Conservation (phyloP, 108 stramenopile genomes). For the Poteriospumella lacustris region DNA sequence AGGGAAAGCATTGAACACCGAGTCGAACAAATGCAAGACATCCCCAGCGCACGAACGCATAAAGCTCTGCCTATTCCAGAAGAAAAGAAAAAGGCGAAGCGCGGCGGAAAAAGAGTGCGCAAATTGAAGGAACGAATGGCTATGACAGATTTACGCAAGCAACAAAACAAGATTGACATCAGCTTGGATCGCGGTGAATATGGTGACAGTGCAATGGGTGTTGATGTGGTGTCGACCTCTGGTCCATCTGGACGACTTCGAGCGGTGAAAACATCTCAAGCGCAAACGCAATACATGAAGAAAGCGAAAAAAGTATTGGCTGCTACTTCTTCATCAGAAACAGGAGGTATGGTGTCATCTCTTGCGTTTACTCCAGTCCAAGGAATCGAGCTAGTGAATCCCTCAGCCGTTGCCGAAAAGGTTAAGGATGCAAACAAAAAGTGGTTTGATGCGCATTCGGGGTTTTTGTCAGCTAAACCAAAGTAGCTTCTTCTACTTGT, state of each 20-base stretch:
- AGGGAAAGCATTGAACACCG: slow-evolving; percentile 53
- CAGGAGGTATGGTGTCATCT: slow-evolving; percentile 68
- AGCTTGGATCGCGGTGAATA: slow-evolving; percentile 46
- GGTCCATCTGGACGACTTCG: slow-evolving; percentile 45
- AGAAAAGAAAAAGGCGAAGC: slow-evolving; percentile 68
- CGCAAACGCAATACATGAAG: not conserved
- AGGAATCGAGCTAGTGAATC: slow-evolving; percentile 79
- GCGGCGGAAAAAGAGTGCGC: slow-evolving; percentile 70
- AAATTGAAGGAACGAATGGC: slow-evolving; percentile 83
- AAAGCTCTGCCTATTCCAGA: slow-evolving; percentile 86
- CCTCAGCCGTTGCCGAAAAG: slow-evolving; percentile 65
- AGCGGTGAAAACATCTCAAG: slow-evolving; percentile 65
- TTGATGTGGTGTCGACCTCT: slow-evolving; percentile 40
- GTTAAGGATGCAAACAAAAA: slow-evolving; percentile 70
- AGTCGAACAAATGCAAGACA: slow-evolving; percentile 84
- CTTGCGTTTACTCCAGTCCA: slow-evolving; percentile 76
- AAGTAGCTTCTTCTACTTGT: slow-evolving; percentile 26
- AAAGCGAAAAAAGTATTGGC: slow-evolving; percentile 42
- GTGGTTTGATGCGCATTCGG: slow-evolving; percentile 65
- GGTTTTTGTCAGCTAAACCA: slow-evolving; percentile 52
- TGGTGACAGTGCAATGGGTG: slow-evolving; percentile 49
- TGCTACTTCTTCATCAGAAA: slow-evolving; percentile 43
- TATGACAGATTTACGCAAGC: slow-evolving; percentile 87
- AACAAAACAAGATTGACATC: slow-evolving; percentile 78
- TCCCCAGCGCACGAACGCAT: slow-evolving; percentile 73